Base-by-base conservation (phyloP, 768 basidiomycete genomes). In the Nevesoporus exiguus region DNA sequence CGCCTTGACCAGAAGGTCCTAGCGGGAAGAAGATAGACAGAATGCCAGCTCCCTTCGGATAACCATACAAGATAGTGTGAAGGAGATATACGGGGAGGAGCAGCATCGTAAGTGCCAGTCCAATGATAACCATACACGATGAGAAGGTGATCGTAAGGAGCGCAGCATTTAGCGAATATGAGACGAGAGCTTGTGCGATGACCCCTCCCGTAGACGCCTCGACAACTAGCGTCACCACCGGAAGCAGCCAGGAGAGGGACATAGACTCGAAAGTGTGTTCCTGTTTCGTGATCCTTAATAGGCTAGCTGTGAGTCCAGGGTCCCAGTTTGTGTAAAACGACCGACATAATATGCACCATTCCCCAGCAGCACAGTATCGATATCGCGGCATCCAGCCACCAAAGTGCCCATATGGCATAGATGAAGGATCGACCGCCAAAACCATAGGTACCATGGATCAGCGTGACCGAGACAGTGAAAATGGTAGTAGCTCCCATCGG, bases 191-290 rank as follows among this genome's bases (percentile, higher is more conserved):
- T 2, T 68, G 61, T 0, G 82, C 81, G 22, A 91, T 66, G 39
- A 84, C 67, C 1, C 78, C 85, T 1, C 89, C 89, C 0, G 82
- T 74, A 1, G 90, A 85, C 1, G 86, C 77, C 2, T 80, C 81
- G 63, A 92, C 90, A 41, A 87, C 79, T 15, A 86, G 76, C 0
- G 89, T 81, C 3, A 92, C 85, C 11, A 89, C 80, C 0, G 90
- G 90, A 29, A 92, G 82, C 8, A 91, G 73, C 88, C 89, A 91
- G 21, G 76, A 66, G 22, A 84, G 71, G 0, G 82, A 82, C 78
- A 90, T 79, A 2, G 71, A 64, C 40, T 78, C 72, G 6, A 84
- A 61, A 0, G 81, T 69, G 62, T 90, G 84, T 7, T 73, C 71
- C 19, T 90, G 85, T n/a, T 79, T 61, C 36, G 75, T 66, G 69